These are phyloP conservation scores for Leccinum incarnatum DNA, from an alignment of 768 basidiomycete species.

Conservation along the genomic window DNA sequence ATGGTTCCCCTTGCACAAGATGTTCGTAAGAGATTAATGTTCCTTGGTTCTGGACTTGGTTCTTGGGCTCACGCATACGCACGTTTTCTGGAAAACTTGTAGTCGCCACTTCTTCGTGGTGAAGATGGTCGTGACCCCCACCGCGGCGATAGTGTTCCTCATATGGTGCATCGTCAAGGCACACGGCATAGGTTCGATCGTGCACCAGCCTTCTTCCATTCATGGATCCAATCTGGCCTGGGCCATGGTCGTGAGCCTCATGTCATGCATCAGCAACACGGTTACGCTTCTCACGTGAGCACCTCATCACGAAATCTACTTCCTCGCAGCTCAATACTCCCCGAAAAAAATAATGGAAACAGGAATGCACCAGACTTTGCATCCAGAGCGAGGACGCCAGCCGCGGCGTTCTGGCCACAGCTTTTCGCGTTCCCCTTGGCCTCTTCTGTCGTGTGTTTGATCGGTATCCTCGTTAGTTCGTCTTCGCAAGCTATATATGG, in stretches of 20 bases:
- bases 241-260: slow-evolving; percentile 70
- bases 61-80: not conserved
- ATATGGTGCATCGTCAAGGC: slow-evolving; percentile 78
- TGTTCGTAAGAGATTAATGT: slow-evolving; percentile 42
- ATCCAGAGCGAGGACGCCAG: slow-evolving; percentile 54
- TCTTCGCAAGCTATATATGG: slow-evolving; percentile 75
- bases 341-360: slow-evolving; percentile 4
- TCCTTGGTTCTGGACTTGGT: not conserved
- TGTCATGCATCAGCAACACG: slow-evolving; percentile 81
- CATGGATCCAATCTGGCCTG: slow-evolving; percentile 70
- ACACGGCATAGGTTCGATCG: slow-evolving; percentile 72
- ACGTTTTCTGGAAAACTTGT: slow-evolving; percentile 32
- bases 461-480: slow-evolving; percentile 81
- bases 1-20: slow-evolving; percentile 81
- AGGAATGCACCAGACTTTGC: slow-evolving; percentile 79
- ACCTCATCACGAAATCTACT: not conserved
- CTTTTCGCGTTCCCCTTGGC: slow-evolving; percentile 68
- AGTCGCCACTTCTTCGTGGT: slow-evolving; percentile 72
- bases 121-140: slow-evolving; percentile 72
- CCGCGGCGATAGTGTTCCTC: slow-evolving; percentile 69
- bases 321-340: not conserved
- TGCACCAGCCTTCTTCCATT: slow-evolving; percentile 59
- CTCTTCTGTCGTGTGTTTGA: slow-evolving; percentile 72
- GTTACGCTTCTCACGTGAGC: slow-evolving; percentile 67
- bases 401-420: slow-evolving; percentile 63